phyloP scores from a whole-genome alignment of 164 flowering plant species.

The Warburgia ugandensis region DNA sequence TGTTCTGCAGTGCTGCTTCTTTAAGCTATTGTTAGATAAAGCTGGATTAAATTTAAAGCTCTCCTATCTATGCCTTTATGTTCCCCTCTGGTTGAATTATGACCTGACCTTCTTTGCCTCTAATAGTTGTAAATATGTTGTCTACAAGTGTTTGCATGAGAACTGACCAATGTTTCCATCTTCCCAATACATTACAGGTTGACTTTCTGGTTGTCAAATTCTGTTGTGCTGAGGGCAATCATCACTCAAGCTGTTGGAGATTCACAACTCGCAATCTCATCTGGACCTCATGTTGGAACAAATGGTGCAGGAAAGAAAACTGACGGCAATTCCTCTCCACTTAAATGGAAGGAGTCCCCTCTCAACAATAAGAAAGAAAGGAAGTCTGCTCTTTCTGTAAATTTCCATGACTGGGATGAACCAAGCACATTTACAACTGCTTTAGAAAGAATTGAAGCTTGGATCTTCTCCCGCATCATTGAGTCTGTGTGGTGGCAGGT shows the following conservation, averaged over 20 bases:
- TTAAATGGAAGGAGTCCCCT: conserved; percentile 46
- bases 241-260: conserved; percentile 38
- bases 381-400: conserved; percentile 11
- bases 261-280: conserved; percentile 15
- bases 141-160: too few species aligned
- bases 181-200: too few species aligned
- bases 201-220: conserved; percentile 91
- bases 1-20: too few species aligned
- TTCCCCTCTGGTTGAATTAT: too few species aligned
- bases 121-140: too few species aligned
- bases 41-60: too few species aligned
- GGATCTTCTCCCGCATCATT: conserved; percentile 84
- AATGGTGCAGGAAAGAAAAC: conserved; percentile 20
- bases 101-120: too few species aligned
- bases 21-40: too few species aligned
- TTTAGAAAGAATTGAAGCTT: conserved; percentile 72
- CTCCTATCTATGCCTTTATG: too few species aligned
- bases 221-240: conserved; percentile 68
- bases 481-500: conserved; percentile 99
- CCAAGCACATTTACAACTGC: conserved; percentile 47
- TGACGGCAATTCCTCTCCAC: conserved; percentile 21
- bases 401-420: conserved; percentile 51
- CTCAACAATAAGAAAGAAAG: conserved; percentile 23
- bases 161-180: too few species aligned
- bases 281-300: conserved; percentile 16